Conservation (phyloP, 176 grass and related monocot genomes). For the Triticum monococcum region DNA sequence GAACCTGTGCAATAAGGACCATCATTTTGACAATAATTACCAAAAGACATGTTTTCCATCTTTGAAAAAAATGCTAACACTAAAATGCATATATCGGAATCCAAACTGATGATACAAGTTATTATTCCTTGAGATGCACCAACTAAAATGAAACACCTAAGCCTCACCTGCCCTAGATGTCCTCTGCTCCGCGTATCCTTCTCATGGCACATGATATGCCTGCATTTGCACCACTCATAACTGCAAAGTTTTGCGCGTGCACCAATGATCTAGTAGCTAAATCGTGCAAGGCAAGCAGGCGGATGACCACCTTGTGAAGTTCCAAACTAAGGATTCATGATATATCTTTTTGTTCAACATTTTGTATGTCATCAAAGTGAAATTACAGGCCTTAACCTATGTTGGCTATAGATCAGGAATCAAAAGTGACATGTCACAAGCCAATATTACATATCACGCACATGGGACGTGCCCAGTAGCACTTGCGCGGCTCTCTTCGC, state of each 20-base stretch:
- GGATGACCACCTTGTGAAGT: constrained; percentile 1
- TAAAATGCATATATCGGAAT: background rate
- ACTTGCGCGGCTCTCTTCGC: too few relatives aligned
- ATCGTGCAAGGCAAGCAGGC: constrained; percentile 35
- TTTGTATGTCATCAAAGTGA: background rate
- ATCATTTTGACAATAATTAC: background rate
- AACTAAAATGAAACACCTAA: constrained; percentile 11
- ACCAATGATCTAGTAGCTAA: constrained; percentile 63
- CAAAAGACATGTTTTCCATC: background rate
- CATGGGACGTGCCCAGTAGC: too few relatives aligned
- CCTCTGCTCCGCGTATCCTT: constrained; percentile 84
- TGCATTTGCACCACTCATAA: constrained; percentile 82
- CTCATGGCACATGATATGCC: constrained; percentile 84
- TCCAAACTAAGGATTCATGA: background rate
- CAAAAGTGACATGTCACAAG: background rate
- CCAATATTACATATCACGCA: background rate
- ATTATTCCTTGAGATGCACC: background rate
- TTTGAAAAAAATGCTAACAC: background rate
- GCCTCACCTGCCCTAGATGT: constrained; percentile 67
- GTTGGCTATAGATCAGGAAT: background rate
- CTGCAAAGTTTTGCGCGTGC: constrained; percentile 86
- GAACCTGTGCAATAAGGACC: background rate
- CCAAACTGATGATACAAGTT: background rate
- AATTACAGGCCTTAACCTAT: background rate
- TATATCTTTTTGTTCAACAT: background rate